These are phyloP conservation scores for Pseudofabraea citricarpa DNA, from an alignment of 2,329 filamentous ascomycete genomes.

Conservation along the genomic window DNA sequence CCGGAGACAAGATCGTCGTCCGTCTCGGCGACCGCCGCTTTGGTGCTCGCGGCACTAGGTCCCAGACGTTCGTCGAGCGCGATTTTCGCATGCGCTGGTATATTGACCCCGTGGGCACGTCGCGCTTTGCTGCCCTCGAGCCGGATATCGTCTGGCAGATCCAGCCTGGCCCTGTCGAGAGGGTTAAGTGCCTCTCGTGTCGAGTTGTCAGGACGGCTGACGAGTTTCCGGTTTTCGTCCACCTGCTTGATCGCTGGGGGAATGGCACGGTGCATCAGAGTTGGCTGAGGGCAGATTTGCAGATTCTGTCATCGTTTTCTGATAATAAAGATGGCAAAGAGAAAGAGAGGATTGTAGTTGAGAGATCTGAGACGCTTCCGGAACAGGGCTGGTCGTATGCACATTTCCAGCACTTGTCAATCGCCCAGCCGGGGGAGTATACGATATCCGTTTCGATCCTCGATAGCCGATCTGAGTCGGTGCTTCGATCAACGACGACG, in stretches of 20 bases:
- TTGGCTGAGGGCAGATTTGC: neutral
- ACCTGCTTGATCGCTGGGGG: constrained; percentile 24
- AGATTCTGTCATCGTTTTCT: neutral
- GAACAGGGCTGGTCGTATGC: neutral
- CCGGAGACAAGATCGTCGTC: constrained; percentile 29
- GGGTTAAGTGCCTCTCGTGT: constrained; percentile 13
- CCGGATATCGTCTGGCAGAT: constrained; percentile 27
- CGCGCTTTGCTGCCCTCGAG: constrained; percentile 29
- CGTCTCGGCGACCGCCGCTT: constrained; percentile 29
- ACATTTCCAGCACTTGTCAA: neutral
- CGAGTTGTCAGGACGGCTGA: constrained; percentile 18
- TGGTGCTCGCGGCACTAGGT: constrained; percentile 27
- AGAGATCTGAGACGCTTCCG: neutral
- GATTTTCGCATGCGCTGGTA: constrained; percentile 31
- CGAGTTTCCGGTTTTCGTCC: constrained; percentile 19
- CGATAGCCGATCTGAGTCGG: too few species aligned
- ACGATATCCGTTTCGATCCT: neutral
- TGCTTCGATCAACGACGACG: too few species aligned
- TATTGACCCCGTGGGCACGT: constrained; percentile 32
- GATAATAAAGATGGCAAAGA: too few species aligned
- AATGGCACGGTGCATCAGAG: constrained; percentile 18
- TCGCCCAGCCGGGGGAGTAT: neutral
- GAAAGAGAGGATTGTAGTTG: neutral
- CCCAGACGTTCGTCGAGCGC: constrained; percentile 32
- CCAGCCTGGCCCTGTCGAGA: constrained; percentile 13